Evolutionary conservation across 2,329 filamentous ascomycete genomes (phyloP).

Genomic region (Fusarium phyllophilum): DNA sequence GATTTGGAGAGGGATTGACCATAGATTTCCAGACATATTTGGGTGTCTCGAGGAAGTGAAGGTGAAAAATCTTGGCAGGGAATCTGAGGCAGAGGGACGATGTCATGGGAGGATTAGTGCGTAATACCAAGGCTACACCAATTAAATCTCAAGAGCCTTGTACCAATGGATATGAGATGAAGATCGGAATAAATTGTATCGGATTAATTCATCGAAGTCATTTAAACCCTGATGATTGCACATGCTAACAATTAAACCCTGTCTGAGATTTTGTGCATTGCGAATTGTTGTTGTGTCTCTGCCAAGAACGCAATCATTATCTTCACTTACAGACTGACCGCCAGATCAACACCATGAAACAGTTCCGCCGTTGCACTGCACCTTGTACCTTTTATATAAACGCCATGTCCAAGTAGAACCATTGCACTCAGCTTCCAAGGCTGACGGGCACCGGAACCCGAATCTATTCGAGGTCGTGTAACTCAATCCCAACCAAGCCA

Average conservation of each 20-base stretch:
- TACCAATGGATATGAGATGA: not conserved
- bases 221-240: not conserved
- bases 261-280: not conserved
- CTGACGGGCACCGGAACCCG: not conserved
- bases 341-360: not conserved
- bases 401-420: too few species aligned
- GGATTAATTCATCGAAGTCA: not conserved
- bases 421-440: not conserved
- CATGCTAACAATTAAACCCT: not conserved
- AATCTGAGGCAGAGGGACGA: not conserved
- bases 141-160: not conserved
- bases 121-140: not conserved
- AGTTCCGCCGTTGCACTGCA: not conserved
- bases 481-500: not conserved
- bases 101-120: not conserved
- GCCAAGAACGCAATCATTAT: not conserved
- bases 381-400: not conserved
- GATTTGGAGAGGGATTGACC: conserved; percentile 61
- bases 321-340: not conserved
- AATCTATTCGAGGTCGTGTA: not conserved
- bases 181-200: not conserved
- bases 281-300: not conserved
- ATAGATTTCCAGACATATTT: conserved; percentile 40
- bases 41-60: not conserved
- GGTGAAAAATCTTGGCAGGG: not conserved